Percentiles rank a stretch among this genome's conserved stretches.
Conservation (phyloP, 306 rosid genomes). For the Cucumis cinereus region DNA sequence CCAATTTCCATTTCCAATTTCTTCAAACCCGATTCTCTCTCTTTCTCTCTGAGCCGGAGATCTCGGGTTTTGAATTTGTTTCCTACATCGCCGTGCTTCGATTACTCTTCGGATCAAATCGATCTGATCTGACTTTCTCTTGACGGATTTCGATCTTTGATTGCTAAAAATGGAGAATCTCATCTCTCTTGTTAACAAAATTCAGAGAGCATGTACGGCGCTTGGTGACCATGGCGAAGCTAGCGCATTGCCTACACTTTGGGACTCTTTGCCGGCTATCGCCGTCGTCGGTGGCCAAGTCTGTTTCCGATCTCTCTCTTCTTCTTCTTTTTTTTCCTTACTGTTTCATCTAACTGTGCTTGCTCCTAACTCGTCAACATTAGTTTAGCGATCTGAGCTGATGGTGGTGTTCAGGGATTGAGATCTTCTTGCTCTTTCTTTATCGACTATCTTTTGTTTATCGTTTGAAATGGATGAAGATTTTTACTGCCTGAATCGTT, state of each 20-base stretch:
- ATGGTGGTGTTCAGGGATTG: neutral
- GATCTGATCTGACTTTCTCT: slow-evolving; percentile 18
- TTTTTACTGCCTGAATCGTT: neutral
- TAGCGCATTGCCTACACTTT: slow-evolving; percentile 74
- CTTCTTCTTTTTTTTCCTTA: neutral
- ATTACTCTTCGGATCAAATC: slow-evolving; percentile 23
- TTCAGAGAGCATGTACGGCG: slow-evolving; percentile 93
- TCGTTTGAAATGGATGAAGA: neutral
- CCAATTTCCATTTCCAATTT: neutral
- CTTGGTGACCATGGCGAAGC: slow-evolving; percentile 92
- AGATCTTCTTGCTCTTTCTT: neutral
- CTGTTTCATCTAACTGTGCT: neutral
- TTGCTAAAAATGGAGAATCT: slow-evolving; percentile 55
- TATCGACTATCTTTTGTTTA: neutral
- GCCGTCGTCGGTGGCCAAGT: slow-evolving; percentile 99
- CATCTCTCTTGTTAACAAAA: slow-evolving; percentile 77
- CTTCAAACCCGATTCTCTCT: slow-evolving; percentile 11
- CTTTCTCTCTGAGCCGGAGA: slow-evolving; percentile 12
- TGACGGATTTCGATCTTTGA: slow-evolving; percentile 5
- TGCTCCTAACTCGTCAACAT: neutral
- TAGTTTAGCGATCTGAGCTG: neutral
- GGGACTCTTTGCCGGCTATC: slow-evolving; percentile 91
- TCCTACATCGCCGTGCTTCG: neutral
- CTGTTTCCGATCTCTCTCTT: slow-evolving; percentile 19
- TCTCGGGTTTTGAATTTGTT: slow-evolving; percentile 8